Evolutionary conservation across 441 rosid genomes (phyloP).

Genomic region (Sinapis alba): DNA sequence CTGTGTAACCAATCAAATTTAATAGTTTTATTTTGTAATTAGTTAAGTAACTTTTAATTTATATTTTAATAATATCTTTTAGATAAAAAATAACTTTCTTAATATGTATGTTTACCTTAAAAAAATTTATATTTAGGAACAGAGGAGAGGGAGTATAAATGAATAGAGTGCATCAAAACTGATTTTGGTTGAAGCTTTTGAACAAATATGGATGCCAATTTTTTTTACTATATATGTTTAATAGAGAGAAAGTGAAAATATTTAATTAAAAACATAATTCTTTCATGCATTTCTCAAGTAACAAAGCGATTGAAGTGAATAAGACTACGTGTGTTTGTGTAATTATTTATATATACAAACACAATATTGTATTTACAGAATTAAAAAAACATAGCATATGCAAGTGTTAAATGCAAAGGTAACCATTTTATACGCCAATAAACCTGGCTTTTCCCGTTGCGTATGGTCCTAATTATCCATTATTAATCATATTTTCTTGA

Average conservation of each 20-base stretch:
- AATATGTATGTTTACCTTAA: too few relatives aligned
- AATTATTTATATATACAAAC: neutral
- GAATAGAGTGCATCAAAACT: neutral
- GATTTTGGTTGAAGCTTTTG: neutral
- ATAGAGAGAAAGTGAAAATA: neutral
- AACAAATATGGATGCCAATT: neutral
- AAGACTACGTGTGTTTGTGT: neutral
- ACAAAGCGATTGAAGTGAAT: neutral
- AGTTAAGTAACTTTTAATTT: too few relatives aligned
- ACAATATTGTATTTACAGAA: neutral
- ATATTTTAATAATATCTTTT: too few relatives aligned
- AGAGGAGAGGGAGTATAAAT: too few relatives aligned
- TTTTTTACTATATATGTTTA: neutral
- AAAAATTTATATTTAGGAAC: too few relatives aligned
- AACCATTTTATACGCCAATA: slow-evolving; percentile 62
- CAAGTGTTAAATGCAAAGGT: slow-evolving; percentile 34
- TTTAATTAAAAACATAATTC: neutral
- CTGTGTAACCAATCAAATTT: too few relatives aligned
- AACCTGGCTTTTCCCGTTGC: slow-evolving; percentile 61
- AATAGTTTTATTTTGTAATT: too few relatives aligned
- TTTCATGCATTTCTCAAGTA: neutral
- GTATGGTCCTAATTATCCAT: slow-evolving; percentile 27
- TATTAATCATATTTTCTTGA: slow-evolving; percentile 7
- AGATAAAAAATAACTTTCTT: too few relatives aligned
- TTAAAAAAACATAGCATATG: slow-evolving; percentile 36